Evolutionary conservation across 441 rosid genomes (phyloP), one percentile per base, ranked within the genome.

Genomic region (Pelargonium australe): DNA sequence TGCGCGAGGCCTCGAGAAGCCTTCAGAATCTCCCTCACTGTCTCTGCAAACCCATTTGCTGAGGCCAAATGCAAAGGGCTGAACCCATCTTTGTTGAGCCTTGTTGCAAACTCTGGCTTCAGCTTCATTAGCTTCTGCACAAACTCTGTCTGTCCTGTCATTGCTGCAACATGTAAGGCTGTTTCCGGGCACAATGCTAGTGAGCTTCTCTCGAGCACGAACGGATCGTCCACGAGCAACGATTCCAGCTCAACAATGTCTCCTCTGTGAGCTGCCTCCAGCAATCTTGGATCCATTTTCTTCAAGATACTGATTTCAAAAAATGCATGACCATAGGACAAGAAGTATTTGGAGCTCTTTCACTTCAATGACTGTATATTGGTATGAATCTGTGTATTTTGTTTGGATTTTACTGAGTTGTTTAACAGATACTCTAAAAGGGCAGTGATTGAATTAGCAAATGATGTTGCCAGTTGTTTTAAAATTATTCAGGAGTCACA

Each of bases 41-140:
- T 51, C 7, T 75, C 82, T 6, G 20, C 17, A 7, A 67, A 10
- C 61, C 81, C 82, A 11, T 5, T 68, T 1, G 71, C 78, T 4
- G 81, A 57, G 12, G 81, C 83, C n/a, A 80, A 74, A 62, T 85
- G 82, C 43, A 79, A 16, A 40, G 83, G 79, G 7, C 47, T 57
- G 7, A 78, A 74, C 4, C 78, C 83, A 37, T 78, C 80, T 67
- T 65, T 28, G 71, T 77, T 72, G 5, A 4, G 19, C 13, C 77
- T 80, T 43, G 41, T 7, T 2, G 70, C 76, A 4, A 77, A 75
- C 51, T 25, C 66, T 37, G 72, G 78, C 70, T 75, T 83, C 34
- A 17, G 60, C 14, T 28, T 20, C 53, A 80, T 34, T 16, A 81
- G 25, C 63, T 78, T 69, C 5, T 9, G 23, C 0, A 77, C 69